Evolutionary conservation across 106 monocot species (phyloP).

Genomic region (Dendrobium huoshanense): DNA sequence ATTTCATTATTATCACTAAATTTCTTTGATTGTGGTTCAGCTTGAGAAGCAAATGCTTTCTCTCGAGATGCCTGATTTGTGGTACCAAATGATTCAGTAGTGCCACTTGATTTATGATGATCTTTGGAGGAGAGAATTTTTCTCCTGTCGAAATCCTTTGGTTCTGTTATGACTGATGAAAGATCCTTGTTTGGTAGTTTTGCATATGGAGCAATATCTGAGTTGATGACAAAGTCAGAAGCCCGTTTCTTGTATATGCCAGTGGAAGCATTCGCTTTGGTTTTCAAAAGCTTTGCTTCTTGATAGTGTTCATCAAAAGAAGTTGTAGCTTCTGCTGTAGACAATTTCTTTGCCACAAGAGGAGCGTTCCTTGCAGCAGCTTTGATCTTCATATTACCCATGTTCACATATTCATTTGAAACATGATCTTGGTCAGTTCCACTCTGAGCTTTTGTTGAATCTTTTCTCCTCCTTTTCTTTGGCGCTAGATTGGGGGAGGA

Average conservation of each 20-base stretch:
- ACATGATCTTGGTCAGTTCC: slow-evolving; percentile 21
- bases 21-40: slow-evolving; percentile 45
- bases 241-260: slow-evolving; percentile 33
- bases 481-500: slow-evolving; percentile 46
- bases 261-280: slow-evolving; percentile 25
- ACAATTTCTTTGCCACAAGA: slow-evolving; percentile 38
- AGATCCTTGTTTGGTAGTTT: slow-evolving; percentile 33
- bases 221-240: slow-evolving; percentile 23
- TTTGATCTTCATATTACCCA: slow-evolving; percentile 45
- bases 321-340: slow-evolving; percentile 16
- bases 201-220: slow-evolving; percentile 20
- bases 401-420: slow-evolving; percentile 22
- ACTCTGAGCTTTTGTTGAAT: slow-evolving; percentile 29
- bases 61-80: slow-evolving; percentile 29
- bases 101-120: slow-evolving; percentile 29
- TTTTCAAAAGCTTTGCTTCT: slow-evolving; percentile 50
- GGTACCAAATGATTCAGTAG: slow-evolving; percentile 27
- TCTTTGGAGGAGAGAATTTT: slow-evolving; percentile 24
- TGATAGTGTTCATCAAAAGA: slow-evolving; percentile 38
- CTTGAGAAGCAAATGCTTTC: slow-evolving; percentile 34
- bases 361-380: slow-evolving; percentile 57
- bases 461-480: slow-evolving; percentile 89
- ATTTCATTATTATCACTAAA: slow-evolving; percentile 40
- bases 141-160: slow-evolving; percentile 42
- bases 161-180: slow-evolving; percentile 21